phyloP scores from a whole-genome alignment of 2,329 filamentous ascomycete genomes.

The Trichoderma atroviride region DNA sequence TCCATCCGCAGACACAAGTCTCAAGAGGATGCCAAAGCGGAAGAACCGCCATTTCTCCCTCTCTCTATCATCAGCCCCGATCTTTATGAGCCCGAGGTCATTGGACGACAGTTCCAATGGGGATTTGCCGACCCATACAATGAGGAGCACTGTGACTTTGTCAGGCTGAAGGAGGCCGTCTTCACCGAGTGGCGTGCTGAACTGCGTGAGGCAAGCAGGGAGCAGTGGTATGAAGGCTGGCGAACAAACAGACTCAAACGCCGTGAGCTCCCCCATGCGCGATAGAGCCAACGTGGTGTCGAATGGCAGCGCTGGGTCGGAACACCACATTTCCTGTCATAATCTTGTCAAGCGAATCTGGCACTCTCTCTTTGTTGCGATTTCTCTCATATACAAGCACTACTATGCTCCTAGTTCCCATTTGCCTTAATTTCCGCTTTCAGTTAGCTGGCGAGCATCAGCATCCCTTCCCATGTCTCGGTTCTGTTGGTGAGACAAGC shows the following conservation, averaged over 20 bases:
- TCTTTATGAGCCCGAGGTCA: constrained; percentile 75
- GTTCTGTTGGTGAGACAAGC: neutral
- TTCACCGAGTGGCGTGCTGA: constrained; percentile 94
- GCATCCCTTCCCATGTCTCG: neutral
- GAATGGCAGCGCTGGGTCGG: neutral
- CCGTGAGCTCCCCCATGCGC: constrained; percentile 46
- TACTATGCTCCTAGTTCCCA: neutral
- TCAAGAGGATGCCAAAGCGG: constrained; percentile 48
- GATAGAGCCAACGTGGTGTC: constrained; percentile 33
- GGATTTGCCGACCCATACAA: constrained; percentile 95
- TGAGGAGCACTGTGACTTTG: constrained; percentile 89
- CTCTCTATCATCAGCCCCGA: constrained; percentile 95
- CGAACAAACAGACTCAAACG: constrained; percentile 71
- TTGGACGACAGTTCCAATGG: constrained; percentile 93
- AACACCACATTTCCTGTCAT: constrained; percentile 20
- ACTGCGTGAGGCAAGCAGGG: constrained; percentile 84
- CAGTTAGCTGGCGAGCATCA: constrained; percentile 1
- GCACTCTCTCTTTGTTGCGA: constrained; percentile 2
- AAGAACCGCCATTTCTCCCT: constrained; percentile 72
- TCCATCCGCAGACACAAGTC: constrained; percentile 51
- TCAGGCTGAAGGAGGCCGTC: constrained; percentile 84
- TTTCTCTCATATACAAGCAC: neutral
- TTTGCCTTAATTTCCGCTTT: constrained; percentile 13
- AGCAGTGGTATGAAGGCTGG: constrained; percentile 96
- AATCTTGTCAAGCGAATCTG: constrained; percentile 14